phyloP scores from a whole-genome alignment of 2,329 filamentous ascomycete genomes.

The Penicillium vulpinum region DNA sequence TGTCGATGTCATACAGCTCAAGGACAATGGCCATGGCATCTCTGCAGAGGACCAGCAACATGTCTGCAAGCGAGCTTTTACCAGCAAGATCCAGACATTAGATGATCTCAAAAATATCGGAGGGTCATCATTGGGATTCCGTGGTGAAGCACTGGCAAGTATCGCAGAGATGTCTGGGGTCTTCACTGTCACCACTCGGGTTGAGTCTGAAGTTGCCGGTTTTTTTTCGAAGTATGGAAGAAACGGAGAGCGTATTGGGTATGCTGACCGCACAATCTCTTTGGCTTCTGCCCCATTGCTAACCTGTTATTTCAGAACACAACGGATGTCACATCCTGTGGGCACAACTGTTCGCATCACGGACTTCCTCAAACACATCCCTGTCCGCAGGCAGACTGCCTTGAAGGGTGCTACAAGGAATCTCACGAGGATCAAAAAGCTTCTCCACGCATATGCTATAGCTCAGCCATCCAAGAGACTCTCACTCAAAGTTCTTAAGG shows the following conservation, averaged over 20 bases:
- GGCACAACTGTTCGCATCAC: conserved; percentile 61
- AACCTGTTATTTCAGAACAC: conserved; percentile 19
- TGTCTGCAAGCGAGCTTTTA: conserved; percentile 60
- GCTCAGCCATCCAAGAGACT: conserved; percentile 58
- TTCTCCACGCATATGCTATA: conserved; percentile 61
- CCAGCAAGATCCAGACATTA: conserved; percentile 62
- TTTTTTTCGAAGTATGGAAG: conserved; percentile 52
- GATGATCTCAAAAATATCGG: conserved; percentile 58
- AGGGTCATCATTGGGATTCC: conserved; percentile 61
- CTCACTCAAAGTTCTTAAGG: conserved; percentile 56
- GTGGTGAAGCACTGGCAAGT: conserved; percentile 65
- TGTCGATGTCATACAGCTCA: conserved; percentile 62
- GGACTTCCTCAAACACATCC: conserved; percentile 58
- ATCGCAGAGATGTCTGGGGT: conserved; percentile 58
- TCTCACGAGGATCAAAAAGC: conserved; percentile 52
- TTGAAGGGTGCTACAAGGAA: conserved; percentile 53
- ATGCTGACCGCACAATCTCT: conserved; percentile 6
- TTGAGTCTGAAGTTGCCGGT: conserved; percentile 58
- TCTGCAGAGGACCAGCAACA: conserved; percentile 54
- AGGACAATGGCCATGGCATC: conserved; percentile 65
- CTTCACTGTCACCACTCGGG: conserved; percentile 56
- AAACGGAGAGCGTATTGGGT: conserved; percentile 52
- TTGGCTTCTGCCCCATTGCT: background rate
- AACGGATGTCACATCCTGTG: conserved; percentile 55
- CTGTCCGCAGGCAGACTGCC: conserved; percentile 59